Percentiles rank a stretch among this genome's conserved stretches.
Conservation (phyloP, 257 asterid species). For the Solanum appendiculatum region DNA sequence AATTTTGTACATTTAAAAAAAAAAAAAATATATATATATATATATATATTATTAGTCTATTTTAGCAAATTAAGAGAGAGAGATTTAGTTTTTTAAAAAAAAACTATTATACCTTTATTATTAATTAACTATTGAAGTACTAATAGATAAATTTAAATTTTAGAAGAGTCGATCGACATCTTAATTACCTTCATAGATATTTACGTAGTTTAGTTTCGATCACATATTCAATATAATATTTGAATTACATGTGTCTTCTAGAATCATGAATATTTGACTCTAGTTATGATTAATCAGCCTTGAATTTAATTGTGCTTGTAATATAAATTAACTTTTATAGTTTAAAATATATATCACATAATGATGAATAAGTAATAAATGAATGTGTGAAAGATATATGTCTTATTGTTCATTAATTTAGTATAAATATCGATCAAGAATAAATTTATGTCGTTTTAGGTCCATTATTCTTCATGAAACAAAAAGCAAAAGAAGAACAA, state of each 20-base stretch:
- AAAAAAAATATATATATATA: too few species aligned
- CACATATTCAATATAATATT: neutral
- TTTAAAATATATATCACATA: neutral
- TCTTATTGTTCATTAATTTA: neutral
- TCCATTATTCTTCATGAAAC: neutral
- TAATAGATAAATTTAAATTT: neutral
- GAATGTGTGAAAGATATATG: fast-evolving
- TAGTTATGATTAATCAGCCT: neutral
- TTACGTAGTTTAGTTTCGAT: neutral
- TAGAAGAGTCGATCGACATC: neutral
- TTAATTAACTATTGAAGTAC: neutral
- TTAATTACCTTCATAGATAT: neutral
- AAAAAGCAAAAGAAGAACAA: neutral
- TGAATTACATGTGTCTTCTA: neutral
- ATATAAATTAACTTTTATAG: neutral
- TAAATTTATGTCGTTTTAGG: neutral
- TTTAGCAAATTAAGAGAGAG: neutral
- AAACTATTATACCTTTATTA: neutral
- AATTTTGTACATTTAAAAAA: too few species aligned
- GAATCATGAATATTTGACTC: neutral
- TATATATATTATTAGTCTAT: too few species aligned
- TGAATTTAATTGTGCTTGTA: neutral
- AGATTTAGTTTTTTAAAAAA: neutral
- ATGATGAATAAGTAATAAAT: neutral
- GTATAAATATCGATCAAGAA: neutral